Percentiles rank a stretch among this genome's conserved stretches.
Conservation (phyloP, 257 asterid genomes). For the Marsdenia floribunda region DNA sequence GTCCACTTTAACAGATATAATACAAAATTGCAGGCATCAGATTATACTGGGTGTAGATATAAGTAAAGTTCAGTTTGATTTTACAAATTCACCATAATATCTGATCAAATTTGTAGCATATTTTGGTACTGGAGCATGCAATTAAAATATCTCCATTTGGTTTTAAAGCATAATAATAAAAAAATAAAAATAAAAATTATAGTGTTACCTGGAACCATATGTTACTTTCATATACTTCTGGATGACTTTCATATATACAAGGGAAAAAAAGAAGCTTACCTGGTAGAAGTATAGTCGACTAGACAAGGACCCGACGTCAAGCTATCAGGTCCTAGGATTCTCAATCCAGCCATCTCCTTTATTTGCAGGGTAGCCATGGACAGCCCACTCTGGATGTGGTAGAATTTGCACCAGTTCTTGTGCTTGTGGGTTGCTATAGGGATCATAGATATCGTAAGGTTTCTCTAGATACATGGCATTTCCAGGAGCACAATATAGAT, state of each 20-base stretch:
- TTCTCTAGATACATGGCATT: constrained; percentile 53
- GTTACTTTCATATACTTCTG: no score
- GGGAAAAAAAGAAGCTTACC: constrained; percentile 30
- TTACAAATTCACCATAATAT: background rate
- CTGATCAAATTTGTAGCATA: background rate
- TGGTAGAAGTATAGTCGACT: constrained; percentile 75
- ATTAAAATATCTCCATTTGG: background rate
- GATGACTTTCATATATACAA: background rate
- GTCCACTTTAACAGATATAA: background rate
- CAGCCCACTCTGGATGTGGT: constrained; percentile 88
- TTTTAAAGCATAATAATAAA: background rate
- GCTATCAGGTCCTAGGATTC: constrained; percentile 76
- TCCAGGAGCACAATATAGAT: constrained; percentile 87
- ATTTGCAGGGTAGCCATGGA: constrained; percentile 65
- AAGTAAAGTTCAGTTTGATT: background rate
- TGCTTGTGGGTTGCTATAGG: constrained; percentile 89
- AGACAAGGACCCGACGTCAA: constrained; percentile 62
- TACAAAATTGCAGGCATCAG: background rate
- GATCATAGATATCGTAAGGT: constrained; percentile 80
- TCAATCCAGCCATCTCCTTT: constrained; percentile 87
- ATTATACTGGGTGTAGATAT: background rate
- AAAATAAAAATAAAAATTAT: no score
- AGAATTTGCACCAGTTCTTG: constrained; percentile 81
- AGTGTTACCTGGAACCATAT: background rate
- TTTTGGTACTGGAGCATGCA: background rate